Base-by-base conservation (phyloP, 2,329 filamentous ascomycete genomes). In the Graphium sp. region DNA sequence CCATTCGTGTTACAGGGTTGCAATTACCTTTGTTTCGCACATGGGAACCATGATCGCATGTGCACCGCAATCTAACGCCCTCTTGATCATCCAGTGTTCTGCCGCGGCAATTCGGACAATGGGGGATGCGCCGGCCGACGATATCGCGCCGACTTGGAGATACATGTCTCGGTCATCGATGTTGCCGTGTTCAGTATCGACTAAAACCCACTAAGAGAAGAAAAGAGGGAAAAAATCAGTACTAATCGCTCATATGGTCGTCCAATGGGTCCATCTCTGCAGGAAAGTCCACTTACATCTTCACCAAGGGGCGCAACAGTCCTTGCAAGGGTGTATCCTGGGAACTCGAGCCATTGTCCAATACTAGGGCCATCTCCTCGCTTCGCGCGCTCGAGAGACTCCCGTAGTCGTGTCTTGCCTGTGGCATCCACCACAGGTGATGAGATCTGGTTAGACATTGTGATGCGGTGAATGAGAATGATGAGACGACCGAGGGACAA, bases 1-100 rank as follows among this genome's bases (percentile, higher is more conserved):
- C 63, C 54, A 47, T 68, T 68, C 19, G 68, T 55, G 60, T 68
- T 64, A 55, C 56, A 67, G 2, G 54, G 48, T 43, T 66, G 60
- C 37, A 23, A 9, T 8, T 34, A 34, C 32, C 29, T 37, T 36
- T 7, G 38, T 42, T 28, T 41, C 39, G 23, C 40, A 44, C 39
- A 43, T 45, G 3, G 44, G 44, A n/a, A 44, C 40, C 42, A 46
- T 43, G 31, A 45, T 40, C 5, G 35, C 45, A 22, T 48, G 45
- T 5, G 44, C 45, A 7, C 45, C 45, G 11, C 35, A 36, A 29
- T 48, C 45, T 17, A 47, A 32, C 11, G 38, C 45, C 16, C 45
- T 32, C 36, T 48, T 48, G 28, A 48, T 43, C 35, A 48, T 45
- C 41, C 44, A 45, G 10, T 36, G 38, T 27, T 45, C 42, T 37